Evolutionary conservation across 2,329 filamentous ascomycete genomes (phyloP).

Genomic region (Xylariales sp.): DNA sequence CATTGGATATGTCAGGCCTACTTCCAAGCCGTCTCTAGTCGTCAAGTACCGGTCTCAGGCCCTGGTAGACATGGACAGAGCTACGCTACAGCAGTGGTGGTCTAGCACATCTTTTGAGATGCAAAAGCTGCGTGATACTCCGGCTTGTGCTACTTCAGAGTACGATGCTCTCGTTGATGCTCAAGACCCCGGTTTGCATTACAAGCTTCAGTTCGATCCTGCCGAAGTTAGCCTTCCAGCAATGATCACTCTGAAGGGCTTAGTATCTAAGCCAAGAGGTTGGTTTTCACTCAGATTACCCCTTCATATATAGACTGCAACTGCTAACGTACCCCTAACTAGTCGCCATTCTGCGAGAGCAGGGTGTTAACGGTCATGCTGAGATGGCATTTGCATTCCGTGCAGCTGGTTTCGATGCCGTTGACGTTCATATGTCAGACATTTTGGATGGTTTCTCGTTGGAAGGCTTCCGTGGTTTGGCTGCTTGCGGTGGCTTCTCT

Average conservation of each 20-base stretch:
- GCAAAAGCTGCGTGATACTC: constrained; percentile 87
- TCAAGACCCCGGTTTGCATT: constrained; percentile 76
- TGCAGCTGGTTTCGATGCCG: constrained; percentile 81
- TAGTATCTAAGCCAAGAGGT: constrained; percentile 19
- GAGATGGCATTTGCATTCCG: constrained; percentile 98
- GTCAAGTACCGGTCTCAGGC: constrained; percentile 68
- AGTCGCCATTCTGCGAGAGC: constrained; percentile 90
- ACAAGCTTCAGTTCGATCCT: constrained; percentile 76
- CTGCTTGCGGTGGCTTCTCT: constrained; percentile 95
- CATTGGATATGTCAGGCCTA: constrained; percentile 71
- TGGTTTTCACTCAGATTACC: constrained; percentile 30
- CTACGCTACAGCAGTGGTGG: constrained; percentile 83
- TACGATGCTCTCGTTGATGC: constrained; percentile 71
- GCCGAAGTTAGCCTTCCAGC: constrained; percentile 71
- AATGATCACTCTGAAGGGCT: constrained; percentile 52
- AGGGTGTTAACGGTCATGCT: constrained; percentile 92
- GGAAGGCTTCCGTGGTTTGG: constrained; percentile 78
- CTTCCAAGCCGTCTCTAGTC: constrained; percentile 68
- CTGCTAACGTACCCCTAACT: constrained; percentile 46
- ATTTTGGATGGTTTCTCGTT: constrained; percentile 77
- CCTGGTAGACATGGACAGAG: constrained; percentile 65
- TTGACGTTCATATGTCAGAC: constrained; percentile 97
- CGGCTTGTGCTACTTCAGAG: constrained; percentile 79
- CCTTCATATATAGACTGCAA: constrained; percentile 50
- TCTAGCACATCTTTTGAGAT: constrained; percentile 83